phyloP scores from a whole-genome alignment of 1,284 basidiomycete genomes.

The Inonotus obliquus region DNA sequence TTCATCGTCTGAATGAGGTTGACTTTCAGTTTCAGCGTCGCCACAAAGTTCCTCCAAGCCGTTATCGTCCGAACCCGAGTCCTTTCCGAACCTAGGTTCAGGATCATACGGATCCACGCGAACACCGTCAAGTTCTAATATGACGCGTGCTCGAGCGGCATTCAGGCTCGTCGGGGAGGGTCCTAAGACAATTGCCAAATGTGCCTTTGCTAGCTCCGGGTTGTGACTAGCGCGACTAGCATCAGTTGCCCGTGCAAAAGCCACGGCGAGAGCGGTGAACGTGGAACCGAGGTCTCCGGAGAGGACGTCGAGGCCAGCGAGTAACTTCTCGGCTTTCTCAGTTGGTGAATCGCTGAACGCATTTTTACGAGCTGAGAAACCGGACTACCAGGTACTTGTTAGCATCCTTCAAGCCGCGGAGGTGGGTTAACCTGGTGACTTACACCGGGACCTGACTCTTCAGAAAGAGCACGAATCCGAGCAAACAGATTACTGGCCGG shows the following conservation, averaged over 20 bases:
- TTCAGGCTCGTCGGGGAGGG: conserved; percentile 42
- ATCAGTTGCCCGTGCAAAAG: conserved; percentile 31
- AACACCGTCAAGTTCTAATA: conserved; percentile 60
- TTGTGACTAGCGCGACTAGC: neutral
- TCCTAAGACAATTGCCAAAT: conserved; percentile 60
- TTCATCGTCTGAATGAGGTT: conserved; percentile 23
- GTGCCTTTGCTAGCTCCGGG: conserved; percentile 26
- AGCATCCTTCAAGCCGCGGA: neutral
- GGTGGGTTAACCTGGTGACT: conserved; percentile 27
- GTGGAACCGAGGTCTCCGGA: conserved; percentile 68
- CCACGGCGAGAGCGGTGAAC: conserved; percentile 62
- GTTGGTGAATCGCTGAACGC: too few relatives aligned
- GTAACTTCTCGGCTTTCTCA: too few relatives aligned
- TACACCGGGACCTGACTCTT: conserved; percentile 76
- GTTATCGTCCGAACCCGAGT: conserved; percentile 50
- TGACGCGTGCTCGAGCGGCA: conserved; percentile 43
- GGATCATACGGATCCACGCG: too few relatives aligned
- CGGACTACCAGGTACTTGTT: conserved; percentile 39
- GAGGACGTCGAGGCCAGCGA: conserved; percentile 42
- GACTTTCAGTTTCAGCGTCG: conserved; percentile 7
- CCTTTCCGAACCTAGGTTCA: too few relatives aligned
- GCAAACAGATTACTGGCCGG: conserved; percentile 50
- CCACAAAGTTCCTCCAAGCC: conserved; percentile 39
- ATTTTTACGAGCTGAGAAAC: conserved; percentile 55
- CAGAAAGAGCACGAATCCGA: conserved; percentile 65